Conservation (phyloP, 768 basidiomycete genomes). For the Rhodotorula graminis region DNA sequence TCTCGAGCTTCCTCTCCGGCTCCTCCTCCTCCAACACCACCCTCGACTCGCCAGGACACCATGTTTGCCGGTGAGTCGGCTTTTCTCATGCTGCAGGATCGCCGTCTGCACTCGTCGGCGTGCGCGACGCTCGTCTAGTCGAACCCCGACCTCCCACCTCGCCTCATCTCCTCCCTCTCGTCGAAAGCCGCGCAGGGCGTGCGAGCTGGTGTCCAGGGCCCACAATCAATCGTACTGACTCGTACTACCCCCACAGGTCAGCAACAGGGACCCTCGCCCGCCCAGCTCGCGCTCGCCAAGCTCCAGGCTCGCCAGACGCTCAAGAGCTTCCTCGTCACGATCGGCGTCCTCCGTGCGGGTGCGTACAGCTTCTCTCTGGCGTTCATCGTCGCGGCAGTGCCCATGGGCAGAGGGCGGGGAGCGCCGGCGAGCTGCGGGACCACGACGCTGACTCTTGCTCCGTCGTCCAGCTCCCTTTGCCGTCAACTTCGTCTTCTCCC, state of each 20-base stretch:
- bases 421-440: too few species aligned
- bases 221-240: too few species aligned
- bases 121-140: too few species aligned
- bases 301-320: slow-evolving; percentile 14
- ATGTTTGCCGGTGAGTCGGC: slow-evolving; percentile 29
- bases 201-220: too few species aligned
- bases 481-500: slow-evolving; percentile 10
- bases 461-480: slow-evolving; percentile 31
- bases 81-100: too few species aligned
- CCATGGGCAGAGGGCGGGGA: too few species aligned
- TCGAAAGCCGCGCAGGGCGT: too few species aligned
- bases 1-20: neutral
- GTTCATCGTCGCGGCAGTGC: too few species aligned
- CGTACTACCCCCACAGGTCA: neutral
- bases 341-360: slow-evolving; percentile 25
- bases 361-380: neutral
- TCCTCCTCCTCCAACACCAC: neutral
- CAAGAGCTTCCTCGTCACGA: slow-evolving; percentile 12
- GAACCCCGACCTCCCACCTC: too few species aligned
- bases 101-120: neutral
- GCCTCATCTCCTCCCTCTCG: too few species aligned
- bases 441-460: too few species aligned
- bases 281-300: slow-evolving; percentile 24
- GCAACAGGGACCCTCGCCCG: slow-evolving; percentile 14
- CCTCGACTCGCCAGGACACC: neutral